Percentiles rank a stretch among this genome's conserved stretches.
Evolutionary conservation across 78 protist species (phyloP).

Genomic region (Dictyostelium discoideum): DNA sequence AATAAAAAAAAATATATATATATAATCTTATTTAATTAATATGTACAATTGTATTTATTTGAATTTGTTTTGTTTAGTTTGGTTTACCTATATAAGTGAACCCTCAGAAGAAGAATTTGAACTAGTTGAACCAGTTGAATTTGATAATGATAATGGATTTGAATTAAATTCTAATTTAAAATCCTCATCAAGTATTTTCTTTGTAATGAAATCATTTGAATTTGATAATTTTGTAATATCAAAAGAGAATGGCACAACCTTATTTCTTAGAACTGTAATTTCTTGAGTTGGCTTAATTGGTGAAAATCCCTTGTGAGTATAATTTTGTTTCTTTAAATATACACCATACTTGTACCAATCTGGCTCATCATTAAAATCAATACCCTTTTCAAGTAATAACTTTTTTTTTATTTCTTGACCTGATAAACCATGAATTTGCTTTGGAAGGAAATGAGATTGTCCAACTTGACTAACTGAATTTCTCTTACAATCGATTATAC

Average conservation of each 20-base stretch:
- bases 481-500: constrained; percentile 57
- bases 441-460: constrained; percentile 58
- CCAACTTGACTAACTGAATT: constrained; percentile 52
- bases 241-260: not conserved
- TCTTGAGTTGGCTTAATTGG: not conserved
- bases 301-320: not conserved
- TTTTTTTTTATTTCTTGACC: not conserved
- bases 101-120: not conserved
- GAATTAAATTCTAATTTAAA: not conserved
- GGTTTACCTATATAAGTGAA: not conserved
- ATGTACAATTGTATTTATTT: not conserved
- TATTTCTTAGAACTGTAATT: not conserved
- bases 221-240: not conserved
- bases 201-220: not conserved
- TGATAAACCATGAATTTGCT: not conserved
- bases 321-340: constrained; percentile 36
- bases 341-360: constrained; percentile 72
- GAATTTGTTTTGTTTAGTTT: not conserved
- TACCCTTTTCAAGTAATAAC: constrained; percentile 6
- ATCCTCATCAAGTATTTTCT: constrained; percentile 24
- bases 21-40: not conserved
- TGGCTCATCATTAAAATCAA: constrained; percentile 52
- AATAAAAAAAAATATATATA: not conserved
- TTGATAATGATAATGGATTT: not conserved
- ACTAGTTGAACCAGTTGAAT: not conserved